These are phyloP conservation scores for Gynostemma pentaphyllum DNA, from an alignment of 306 rosid species.

Conservation along the genomic window DNA sequence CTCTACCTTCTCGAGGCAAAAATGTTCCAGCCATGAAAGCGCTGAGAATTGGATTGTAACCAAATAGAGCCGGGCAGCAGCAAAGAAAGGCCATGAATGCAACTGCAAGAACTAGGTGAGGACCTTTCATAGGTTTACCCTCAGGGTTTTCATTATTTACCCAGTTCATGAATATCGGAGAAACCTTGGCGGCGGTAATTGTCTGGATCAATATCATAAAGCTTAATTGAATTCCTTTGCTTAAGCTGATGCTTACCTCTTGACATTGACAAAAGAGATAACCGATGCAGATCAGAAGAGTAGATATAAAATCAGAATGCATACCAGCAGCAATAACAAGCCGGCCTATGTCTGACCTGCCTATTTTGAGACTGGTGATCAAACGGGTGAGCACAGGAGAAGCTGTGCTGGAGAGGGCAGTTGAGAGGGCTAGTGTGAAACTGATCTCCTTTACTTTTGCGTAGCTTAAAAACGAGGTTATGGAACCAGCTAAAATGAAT, in stretches of 20 bases:
- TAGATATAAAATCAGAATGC: slow-evolving; percentile 66
- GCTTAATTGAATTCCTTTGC: slow-evolving; percentile 16
- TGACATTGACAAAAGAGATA: slow-evolving; percentile 24
- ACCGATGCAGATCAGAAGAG: slow-evolving; percentile 47
- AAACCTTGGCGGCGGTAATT: slow-evolving; percentile 36
- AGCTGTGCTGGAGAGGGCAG: slow-evolving; percentile 58
- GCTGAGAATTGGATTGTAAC: slow-evolving; percentile 61
- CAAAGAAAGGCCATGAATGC: slow-evolving; percentile 67
- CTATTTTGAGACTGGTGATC: slow-evolving; percentile 56
- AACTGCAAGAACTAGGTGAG: slow-evolving; percentile 65
- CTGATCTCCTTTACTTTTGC: slow-evolving; percentile 13
- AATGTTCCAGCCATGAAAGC: slow-evolving; percentile 78
- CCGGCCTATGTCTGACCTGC: slow-evolving; percentile 83
- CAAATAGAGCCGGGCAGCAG: slow-evolving; percentile 38
- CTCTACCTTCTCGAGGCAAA: slow-evolving; percentile 71
- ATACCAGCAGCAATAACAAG: slow-evolving; percentile 78
- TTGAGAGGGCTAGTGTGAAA: slow-evolving; percentile 43
- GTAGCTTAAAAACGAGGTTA: slow-evolving; percentile 29
- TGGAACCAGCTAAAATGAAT: slow-evolving; percentile 30
- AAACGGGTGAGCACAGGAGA: slow-evolving; percentile 79
- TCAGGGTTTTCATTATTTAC: slow-evolving; percentile 87
- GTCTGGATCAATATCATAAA: slow-evolving; percentile 31
- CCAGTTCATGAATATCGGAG: slow-evolving; percentile 72
- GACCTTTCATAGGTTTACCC: slow-evolving; percentile 80
- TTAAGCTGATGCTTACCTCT: not conserved